These are phyloP conservation scores for Mycena polygramma DNA, from an alignment of 768 basidiomycete genomes.

Conservation along the genomic window DNA sequence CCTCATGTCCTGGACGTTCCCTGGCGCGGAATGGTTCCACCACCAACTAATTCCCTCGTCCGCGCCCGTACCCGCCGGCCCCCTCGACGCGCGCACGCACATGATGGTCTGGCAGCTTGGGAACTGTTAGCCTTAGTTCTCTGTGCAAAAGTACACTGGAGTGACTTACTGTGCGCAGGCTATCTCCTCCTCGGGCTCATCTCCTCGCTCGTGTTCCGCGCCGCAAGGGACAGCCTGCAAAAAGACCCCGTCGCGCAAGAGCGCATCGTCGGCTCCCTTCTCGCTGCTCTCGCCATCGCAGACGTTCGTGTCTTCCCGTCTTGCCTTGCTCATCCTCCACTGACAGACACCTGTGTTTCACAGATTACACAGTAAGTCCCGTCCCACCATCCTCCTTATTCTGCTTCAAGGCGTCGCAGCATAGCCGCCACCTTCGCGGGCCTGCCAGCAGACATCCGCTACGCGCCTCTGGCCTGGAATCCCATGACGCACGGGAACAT, in stretches of 20 bases:
- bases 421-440: constrained; percentile 68
- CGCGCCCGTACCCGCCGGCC: constrained; percentile 45
- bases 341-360: not conserved
- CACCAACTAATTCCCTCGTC: constrained; percentile 70
- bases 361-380: constrained; percentile 73
- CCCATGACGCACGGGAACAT: constrained; percentile 84
- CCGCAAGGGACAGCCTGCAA: constrained; percentile 70
- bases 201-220: constrained; percentile 76
- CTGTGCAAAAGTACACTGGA: too few relatives aligned
- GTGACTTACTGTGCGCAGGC: constrained; percentile 50
- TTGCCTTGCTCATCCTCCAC: constrained; percentile 17
- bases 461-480: constrained; percentile 71
- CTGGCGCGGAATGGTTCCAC: constrained; percentile 77
- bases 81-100: constrained; percentile 62
- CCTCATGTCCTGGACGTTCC: constrained; percentile 63
- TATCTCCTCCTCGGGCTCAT: constrained; percentile 75
- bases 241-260: constrained; percentile 74
- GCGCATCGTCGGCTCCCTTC: constrained; percentile 71
- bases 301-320: constrained; percentile 64
- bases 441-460: constrained; percentile 69
- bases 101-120: constrained; percentile 79
- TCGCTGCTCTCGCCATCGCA: constrained; percentile 74
- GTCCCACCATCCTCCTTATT: constrained; percentile 15
- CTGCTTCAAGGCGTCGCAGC: constrained; percentile 51
- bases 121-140: constrained; percentile 62